Evolutionary conservation across 352 stramenopile species (phyloP).

Genomic region (Hyphochytrium catenoides): DNA sequence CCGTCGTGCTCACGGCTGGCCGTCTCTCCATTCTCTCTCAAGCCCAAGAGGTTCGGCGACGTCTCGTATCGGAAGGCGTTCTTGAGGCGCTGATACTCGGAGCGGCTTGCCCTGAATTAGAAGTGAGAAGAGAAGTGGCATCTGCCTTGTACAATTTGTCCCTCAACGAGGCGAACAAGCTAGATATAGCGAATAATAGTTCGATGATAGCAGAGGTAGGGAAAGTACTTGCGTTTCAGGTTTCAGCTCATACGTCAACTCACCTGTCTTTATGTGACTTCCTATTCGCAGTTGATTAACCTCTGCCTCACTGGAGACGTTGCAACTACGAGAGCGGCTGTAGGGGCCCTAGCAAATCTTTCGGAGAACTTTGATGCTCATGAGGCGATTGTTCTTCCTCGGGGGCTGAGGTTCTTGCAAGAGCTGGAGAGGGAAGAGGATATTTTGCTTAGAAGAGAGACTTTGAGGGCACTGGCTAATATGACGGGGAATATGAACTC

Average conservation of each 20-base stretch:
- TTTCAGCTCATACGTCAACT: no score
- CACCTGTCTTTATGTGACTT: no score
- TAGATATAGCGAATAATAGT: slow-evolving; percentile 61
- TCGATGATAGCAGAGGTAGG: no score
- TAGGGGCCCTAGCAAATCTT: slow-evolving; percentile 72
- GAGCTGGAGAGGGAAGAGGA: slow-evolving; percentile 18
- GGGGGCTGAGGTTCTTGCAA: slow-evolving; percentile 44
- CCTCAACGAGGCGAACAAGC: slow-evolving; percentile 83
- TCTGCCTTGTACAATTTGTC: slow-evolving; percentile 72
- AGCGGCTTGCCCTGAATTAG: slow-evolving; percentile 27
- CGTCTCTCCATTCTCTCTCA: no score
- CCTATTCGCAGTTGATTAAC: no score
- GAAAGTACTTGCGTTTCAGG: no score
- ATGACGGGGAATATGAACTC: slow-evolving; percentile 25
- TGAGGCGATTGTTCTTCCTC: slow-evolving; percentile 31
- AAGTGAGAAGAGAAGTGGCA: slow-evolving; percentile 60
- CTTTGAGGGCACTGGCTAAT: slow-evolving; percentile 43
- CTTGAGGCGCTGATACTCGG: slow-evolving; percentile 64
- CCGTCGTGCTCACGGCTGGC: no score
- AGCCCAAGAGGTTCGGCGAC: no score
- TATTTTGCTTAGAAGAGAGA: slow-evolving; percentile 20
- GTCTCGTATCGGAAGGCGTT: slow-evolving; percentile 70
- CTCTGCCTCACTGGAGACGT: no score
- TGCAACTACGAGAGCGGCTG: no score
- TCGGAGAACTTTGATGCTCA: slow-evolving; percentile 75